A percentile compares a stretch with the other conserved stretches of the same genome.
Conservation (phyloP, 225 moss, liverwort and hornwort species). For the Pleurozium schreberi region DNA sequence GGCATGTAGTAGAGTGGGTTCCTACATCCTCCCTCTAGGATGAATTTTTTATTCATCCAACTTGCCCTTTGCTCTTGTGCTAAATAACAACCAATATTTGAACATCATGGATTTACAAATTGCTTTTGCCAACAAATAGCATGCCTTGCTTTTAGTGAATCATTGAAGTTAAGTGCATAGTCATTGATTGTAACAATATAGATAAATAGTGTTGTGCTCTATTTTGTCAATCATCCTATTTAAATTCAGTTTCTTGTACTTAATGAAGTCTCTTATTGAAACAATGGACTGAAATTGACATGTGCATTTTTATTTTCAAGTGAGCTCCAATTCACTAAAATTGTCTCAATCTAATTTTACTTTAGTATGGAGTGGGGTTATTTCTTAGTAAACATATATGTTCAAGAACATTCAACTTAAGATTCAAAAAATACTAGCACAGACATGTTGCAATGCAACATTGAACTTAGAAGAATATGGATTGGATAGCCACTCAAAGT, state of each 20-base stretch:
- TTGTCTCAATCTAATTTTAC: too few relatives aligned
- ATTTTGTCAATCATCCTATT: not conserved
- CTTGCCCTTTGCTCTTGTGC: not conserved
- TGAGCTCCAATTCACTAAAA: not conserved
- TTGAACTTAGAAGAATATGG: too few relatives aligned
- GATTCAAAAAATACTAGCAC: not conserved
- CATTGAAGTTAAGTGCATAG: too few relatives aligned
- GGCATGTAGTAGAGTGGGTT: not conserved
- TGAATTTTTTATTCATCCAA: not conserved
- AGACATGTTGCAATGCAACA: too few relatives aligned
- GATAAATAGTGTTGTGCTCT: not conserved
- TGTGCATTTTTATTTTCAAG: not conserved
- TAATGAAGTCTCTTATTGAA: not conserved
- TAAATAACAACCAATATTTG: not conserved
- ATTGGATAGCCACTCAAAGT: too few relatives aligned
- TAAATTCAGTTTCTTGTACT: too few relatives aligned
- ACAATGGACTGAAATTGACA: not conserved
- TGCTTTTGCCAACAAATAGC: not conserved
- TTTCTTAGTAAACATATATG: not conserved
- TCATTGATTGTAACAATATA: not conserved
- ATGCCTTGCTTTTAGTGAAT: not conserved
- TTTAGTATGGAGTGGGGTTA: not conserved
- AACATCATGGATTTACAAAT: not conserved
- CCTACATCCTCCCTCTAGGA: not conserved
- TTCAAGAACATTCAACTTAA: not conserved